Base-by-base conservation (phyloP, 1,284 basidiomycete species). In the Singerocomus inundabilis region DNA sequence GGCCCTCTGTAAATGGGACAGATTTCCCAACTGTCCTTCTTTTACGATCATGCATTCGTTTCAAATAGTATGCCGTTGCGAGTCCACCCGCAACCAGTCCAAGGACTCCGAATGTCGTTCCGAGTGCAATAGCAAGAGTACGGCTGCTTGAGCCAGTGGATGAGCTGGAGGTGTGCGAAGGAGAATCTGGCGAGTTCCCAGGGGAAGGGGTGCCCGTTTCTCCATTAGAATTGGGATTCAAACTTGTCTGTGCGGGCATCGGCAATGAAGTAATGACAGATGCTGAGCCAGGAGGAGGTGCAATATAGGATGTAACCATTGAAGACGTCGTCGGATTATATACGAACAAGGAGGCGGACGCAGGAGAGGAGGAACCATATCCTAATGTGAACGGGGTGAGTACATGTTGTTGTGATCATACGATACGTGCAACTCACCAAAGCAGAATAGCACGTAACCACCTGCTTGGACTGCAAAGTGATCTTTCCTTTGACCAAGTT, bases 391-490 rank as follows among this genome's bases (percentile, higher is more conserved):
- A 26, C n/a, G 25, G 40, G 43, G 34, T 61, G 42, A 60, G 30
- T 12, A 26, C 9, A 10, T 26, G 34, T 44, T 15, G 6, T 30
- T 5, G 13, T 30, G 18, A 47, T 24, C 34, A 35, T 45, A 32
- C 9, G 25, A 30, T 34, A 21, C 29, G 24, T 34, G 13, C 26
- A 37, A 72, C 85, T 58, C 60, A 92, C 91, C 91, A 61, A 91
- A 92, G 42, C 83, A 83, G 59, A 93, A 84, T 11, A 92, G 65
- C 13, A 92, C 81, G 53, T 82, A 74, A 16, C 74, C 70, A 7
- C 82, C 84, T 31, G 77, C 74, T 38, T 75, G 71, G 6, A 85
- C 74, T 10, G 86, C 88, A 55, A 83, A 81, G 62, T 92, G 90
- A 66, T 92, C 88, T 43, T 77, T 79, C 38, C 89, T 75, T 15